Conservation (phyloP, 257 asterid genomes). For the Solanum peruvianum region DNA sequence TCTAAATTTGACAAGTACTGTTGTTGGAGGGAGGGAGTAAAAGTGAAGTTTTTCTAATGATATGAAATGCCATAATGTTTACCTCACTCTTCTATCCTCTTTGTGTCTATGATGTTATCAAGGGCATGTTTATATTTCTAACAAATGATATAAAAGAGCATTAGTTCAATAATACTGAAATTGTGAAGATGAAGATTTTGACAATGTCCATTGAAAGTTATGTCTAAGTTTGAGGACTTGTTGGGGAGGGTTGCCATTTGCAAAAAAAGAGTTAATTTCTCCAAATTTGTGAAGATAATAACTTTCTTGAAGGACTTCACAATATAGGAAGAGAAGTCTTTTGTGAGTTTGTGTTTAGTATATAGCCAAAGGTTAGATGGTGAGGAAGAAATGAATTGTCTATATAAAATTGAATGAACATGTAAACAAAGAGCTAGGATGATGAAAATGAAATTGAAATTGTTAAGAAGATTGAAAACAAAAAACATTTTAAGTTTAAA, state of each 20-base stretch:
- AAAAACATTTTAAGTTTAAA: background rate
- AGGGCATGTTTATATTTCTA: background rate
- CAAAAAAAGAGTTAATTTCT: background rate
- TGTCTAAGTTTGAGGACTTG: background rate
- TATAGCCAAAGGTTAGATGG: background rate
- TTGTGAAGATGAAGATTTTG: background rate
- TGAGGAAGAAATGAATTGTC: background rate
- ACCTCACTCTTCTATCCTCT: background rate
- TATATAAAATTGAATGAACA: background rate
- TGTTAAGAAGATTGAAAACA: background rate
- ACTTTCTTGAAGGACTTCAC: background rate
- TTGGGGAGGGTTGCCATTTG: background rate
- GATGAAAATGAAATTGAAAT: background rate
- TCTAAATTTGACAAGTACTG: too few species aligned
- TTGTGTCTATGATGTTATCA: background rate
- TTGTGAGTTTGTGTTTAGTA: background rate
- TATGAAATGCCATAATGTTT: background rate
- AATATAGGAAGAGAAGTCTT: background rate
- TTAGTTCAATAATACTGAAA: background rate
- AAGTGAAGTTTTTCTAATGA: background rate
- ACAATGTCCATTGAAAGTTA: background rate
- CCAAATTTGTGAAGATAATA: background rate
- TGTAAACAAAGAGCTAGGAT: background rate
- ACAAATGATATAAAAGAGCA: background rate
- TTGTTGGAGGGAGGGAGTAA: background rate